A percentile compares a stretch with the other conserved stretches of the same genome.
Evolutionary conservation across 2,329 filamentous ascomycete species (phyloP).

Genomic region (Venturia oleaginea): DNA sequence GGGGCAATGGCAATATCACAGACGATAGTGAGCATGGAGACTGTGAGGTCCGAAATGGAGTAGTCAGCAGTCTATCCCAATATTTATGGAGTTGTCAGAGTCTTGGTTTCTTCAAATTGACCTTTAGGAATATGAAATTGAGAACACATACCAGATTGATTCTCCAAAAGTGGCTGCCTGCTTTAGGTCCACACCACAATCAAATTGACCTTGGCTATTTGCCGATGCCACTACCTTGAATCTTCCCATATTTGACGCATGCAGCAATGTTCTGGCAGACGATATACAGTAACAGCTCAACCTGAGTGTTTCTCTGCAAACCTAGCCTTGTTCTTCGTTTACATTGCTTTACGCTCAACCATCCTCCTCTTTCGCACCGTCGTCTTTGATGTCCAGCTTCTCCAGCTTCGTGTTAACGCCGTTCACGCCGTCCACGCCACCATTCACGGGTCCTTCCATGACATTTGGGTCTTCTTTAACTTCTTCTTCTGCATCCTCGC

Average conservation of each 20-base stretch:
- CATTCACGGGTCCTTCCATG: conserved; percentile 13
- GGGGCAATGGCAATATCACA: not conserved
- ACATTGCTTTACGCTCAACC: not conserved
- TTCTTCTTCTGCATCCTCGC: conserved; percentile 19
- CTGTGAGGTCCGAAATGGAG: not conserved
- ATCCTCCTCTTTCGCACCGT: not conserved
- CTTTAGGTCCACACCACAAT: too few species aligned
- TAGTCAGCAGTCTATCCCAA: too few species aligned
- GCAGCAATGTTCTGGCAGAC: too few species aligned
- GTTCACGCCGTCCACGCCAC: conserved; percentile 3
- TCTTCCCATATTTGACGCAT: too few species aligned
- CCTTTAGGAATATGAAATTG: not conserved
- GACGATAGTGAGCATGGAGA: not conserved
- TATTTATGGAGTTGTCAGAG: not conserved
- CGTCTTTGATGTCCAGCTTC: conserved; percentile 4
- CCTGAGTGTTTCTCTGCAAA: too few species aligned
- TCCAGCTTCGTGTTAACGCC: conserved; percentile 8
- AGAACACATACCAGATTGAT: not conserved
- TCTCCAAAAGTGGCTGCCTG: too few species aligned
- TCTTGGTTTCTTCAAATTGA: not conserved
- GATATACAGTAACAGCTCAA: not conserved
- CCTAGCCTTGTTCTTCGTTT: not conserved
- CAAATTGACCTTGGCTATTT: too few species aligned
- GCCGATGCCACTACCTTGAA: too few species aligned
- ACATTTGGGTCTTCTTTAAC: conserved; percentile 13